Base-by-base conservation (phyloP, 2,329 filamentous ascomycete species). In the Colletotrichum sp. region DNA sequence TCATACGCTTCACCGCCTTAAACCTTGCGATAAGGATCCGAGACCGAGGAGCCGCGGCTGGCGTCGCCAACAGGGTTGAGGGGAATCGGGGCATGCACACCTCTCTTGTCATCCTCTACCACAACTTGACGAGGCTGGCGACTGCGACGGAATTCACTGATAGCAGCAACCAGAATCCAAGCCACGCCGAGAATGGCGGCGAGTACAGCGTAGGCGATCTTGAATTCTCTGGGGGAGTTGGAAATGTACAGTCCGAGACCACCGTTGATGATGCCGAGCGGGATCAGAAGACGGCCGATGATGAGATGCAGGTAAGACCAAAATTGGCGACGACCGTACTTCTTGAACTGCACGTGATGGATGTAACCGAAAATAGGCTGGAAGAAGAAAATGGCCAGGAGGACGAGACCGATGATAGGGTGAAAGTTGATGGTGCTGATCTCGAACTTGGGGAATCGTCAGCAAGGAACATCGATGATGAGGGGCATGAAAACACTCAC, bases 361-460 rank as follows among this genome's bases (percentile, higher is more conserved):
- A 86, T 59, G 55, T 81, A 78, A 4, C 88, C 88, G 3, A 88
- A 79, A 4, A 86, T 18, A 0, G 87, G 86, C 80, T 89, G 87
- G 60, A 87, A 72, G 77, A 86, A 75, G 7, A 89, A 80, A 1
- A 82, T 70, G 13, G 76, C 83, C 9, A 89, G 82, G 5, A 87
- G 79, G 6, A 87, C 80, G 66, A 89, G 80, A 34, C 88, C 88
- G 75, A 89, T 86, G 77, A 89, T 87, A 39, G 87, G 87, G 77
- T 90, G 88, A 60, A 82, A 84, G 77, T 85, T 86, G 39, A 81
- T 80, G 6, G 79, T 68, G 8, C 80, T 76, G n/a, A 80, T 79
- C 15, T 80, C 77, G 8, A 88, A 75, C 82, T 86, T 69, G 6
- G 16, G 32, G 4, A 15, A 8, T 9, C 8, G 68, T 75, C 8